Conservation (phyloP, 2,329 filamentous ascomycete species). For the Curvularia verruculosa region DNA sequence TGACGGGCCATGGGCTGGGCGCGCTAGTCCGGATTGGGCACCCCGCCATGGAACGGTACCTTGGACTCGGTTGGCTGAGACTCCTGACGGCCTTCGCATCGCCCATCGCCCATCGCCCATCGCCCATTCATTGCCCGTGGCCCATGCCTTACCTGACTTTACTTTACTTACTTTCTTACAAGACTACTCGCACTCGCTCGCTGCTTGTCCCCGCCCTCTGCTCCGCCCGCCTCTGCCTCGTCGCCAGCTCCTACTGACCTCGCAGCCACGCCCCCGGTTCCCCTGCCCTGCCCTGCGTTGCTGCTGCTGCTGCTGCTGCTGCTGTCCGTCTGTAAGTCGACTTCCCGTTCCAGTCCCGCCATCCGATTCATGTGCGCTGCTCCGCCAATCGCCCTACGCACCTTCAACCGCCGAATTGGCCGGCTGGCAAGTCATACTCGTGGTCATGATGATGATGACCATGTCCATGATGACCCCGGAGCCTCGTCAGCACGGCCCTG, state of each 20-base stretch:
- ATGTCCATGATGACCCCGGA: background rate
- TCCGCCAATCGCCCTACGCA: no score
- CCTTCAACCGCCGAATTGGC: background rate
- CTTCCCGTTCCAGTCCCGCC: background rate
- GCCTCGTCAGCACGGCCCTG: conserved; percentile 10
- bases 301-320: conserved; percentile 3
- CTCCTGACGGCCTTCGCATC: conserved; percentile 16
- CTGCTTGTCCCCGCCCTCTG: conserved; percentile 2
- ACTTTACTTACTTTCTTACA: no score
- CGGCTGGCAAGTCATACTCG: no score
- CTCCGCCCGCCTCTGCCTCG: conserved; percentile 8
- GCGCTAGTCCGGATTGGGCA: conserved; percentile 18
- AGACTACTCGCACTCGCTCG: conserved; percentile 11
- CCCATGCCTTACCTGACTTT: no score
- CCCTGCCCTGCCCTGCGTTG: background rate
- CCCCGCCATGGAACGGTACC: conserved; percentile 16
- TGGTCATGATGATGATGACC: background rate
- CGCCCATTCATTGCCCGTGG: no score
- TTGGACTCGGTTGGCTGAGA: conserved; percentile 13
- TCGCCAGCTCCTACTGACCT: background rate
- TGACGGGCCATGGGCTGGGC: conserved; percentile 1
- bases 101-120: background rate
- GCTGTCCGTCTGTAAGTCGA: conserved; percentile 24
- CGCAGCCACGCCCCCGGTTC: background rate
- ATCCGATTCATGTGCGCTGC: no score